Evolutionary conservation across 2,329 filamentous ascomycete species (phyloP), one percentile per base, ranked within the genome.

Genomic region (Macrophomina pseudophaseolina): DNA sequence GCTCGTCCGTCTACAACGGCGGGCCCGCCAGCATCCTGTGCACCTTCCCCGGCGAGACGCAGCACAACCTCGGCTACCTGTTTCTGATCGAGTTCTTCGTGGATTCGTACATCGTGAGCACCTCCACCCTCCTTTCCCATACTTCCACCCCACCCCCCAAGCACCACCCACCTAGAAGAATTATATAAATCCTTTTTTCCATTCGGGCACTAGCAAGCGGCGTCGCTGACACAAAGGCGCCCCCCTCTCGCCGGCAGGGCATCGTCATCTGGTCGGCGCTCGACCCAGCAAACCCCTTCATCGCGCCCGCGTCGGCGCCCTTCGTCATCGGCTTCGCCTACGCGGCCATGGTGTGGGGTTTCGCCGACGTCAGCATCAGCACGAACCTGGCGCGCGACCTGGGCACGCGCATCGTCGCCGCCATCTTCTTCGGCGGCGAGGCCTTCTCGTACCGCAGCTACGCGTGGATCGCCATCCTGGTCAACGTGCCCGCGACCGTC

Each of bases 1-100:
- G 76, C 51, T 76, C 76, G 40, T 72, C 78, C 32, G 79, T 84
- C 14, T 81, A 79, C 68, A 78, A 82, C 64, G 81, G 83, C 35
- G 84, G 84, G 0, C 83, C 85, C 4, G 86, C 85, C 3, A 83
- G 81, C 54, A 83, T 88, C 49, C 78, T 88, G 9, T 86, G 82
- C 74, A 79, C 83, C 3, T 87, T 87, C 71, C 86, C 85, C 0
- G 80, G 76, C 30, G 71, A 80, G 0, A 80, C 76, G 16, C 83
- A 87, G 71, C 83, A 80, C 5, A 86, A 84, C 69, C 77, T 85
- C 46, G 86, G 86, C 14, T 87, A 84, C 71, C 72, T 88, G 0
- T 86, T 88, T 75, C 73, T 87, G 63, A 84, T 84, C 67, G 86
- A 88, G 71, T 88, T 86, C 72, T 87, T 88, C 70, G 85, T 86